A percentile compares a stretch with the other conserved stretches of the same genome.
Evolutionary conservation across 2,329 filamentous ascomycete genomes (phyloP).

Genomic region (Colletotrichum tropicicola): DNA sequence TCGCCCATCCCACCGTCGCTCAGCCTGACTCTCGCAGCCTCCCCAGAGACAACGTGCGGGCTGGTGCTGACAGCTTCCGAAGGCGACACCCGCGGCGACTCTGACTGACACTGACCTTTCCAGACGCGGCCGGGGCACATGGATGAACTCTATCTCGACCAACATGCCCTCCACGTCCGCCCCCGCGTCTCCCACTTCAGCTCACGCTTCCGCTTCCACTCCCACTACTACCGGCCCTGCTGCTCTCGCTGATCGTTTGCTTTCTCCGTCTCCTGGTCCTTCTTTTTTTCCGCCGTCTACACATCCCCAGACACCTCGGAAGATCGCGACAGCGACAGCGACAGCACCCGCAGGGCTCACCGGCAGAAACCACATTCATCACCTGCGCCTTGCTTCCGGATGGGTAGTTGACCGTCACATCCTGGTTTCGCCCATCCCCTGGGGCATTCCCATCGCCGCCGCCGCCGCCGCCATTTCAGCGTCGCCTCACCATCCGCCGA

Average conservation of each 20-base stretch:
- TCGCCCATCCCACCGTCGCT: background rate
- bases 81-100: background rate
- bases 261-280: background rate
- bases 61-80: background rate
- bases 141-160: slow-evolving; percentile 25
- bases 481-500: background rate
- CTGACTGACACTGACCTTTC: slow-evolving; percentile 28
- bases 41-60: background rate
- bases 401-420: background rate
- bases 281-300: background rate
- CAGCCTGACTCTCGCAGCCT: background rate
- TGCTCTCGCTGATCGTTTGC: background rate
- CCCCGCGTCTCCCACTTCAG: slow-evolving; percentile 4
- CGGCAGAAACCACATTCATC: background rate
- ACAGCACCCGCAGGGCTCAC: background rate
- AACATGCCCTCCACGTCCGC: slow-evolving; percentile 6
- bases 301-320: background rate
- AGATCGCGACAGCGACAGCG: background rate
- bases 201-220: background rate
- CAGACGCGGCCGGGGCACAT: slow-evolving; percentile 28
- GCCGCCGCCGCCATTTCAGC: background rate
- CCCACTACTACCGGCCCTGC: background rate
- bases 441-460: background rate
- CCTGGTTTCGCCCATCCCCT: background rate
- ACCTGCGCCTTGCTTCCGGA: background rate